Percentiles rank a stretch among this genome's conserved stretches.
These are phyloP conservation scores for Wickerhamiella siamensis DNA, from an alignment of 805 yeast genomes.

Conservation along the genomic window DNA sequence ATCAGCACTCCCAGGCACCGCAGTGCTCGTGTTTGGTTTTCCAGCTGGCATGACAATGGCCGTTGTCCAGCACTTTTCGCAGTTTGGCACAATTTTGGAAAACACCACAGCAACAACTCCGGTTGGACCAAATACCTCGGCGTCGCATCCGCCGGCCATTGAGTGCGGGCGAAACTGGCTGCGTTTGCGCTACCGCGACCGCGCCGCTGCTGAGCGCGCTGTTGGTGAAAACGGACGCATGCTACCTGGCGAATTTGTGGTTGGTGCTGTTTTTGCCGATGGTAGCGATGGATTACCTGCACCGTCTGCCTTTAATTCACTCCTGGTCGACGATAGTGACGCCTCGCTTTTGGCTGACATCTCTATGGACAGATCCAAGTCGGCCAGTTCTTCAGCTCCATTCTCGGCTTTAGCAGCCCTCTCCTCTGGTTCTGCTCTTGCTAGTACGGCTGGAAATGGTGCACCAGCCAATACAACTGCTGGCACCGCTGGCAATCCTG, in stretches of 20 bases:
- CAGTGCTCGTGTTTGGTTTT: constrained; percentile 79
- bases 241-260: constrained; percentile 43
- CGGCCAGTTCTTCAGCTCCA: background rate
- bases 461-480: too few relatives aligned
- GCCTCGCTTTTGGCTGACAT: background rate
- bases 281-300: constrained; percentile 6
- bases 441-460: too few relatives aligned
- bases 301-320: constrained; percentile 12
- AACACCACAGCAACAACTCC: constrained; percentile 39
- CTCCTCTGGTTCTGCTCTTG: too few relatives aligned
- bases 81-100: constrained; percentile 69
- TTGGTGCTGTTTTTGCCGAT: constrained; percentile 48
- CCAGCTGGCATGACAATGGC: constrained; percentile 58
- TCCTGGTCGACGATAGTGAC: constrained; percentile 15
- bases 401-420: background rate
- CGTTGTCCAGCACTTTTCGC: constrained; percentile 58
- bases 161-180: constrained; percentile 84
- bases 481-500: too few relatives aligned
- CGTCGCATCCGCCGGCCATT: constrained; percentile 39
- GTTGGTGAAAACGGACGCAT: constrained; percentile 67
- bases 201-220: constrained; percentile 67
- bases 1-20: constrained; percentile 32
- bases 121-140: constrained; percentile 4
- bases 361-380: background rate
- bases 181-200: constrained; percentile 68